phyloP scores from a whole-genome alignment of 225 moss, liverwort and hornwort genomes.

The Polytrichum formosum region DNA sequence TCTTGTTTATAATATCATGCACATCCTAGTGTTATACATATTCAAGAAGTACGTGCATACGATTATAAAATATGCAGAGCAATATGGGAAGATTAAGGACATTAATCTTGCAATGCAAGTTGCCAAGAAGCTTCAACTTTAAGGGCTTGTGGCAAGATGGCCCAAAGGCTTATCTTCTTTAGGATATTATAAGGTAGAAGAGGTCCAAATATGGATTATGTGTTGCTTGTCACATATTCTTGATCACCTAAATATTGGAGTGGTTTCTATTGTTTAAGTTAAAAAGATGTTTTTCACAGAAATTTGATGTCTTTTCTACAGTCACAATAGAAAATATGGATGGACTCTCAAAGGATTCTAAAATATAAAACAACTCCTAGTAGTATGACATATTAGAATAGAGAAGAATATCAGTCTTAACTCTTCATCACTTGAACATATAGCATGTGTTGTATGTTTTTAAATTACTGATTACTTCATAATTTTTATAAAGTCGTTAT shows the following conservation, averaged over 20 bases:
- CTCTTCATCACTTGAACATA: background rate
- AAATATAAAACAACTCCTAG: background rate
- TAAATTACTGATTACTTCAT: too few relatives aligned
- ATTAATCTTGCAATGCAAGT: background rate
- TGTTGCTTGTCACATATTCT: background rate
- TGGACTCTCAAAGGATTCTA: background rate
- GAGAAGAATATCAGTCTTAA: background rate
- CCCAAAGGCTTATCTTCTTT: background rate
- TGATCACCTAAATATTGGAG: background rate
- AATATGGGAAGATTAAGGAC: background rate
- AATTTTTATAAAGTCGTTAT: too few relatives aligned
- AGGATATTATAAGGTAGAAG: background rate
- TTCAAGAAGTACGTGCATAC: background rate
- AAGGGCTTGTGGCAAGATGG: background rate
- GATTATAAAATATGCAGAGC: too few relatives aligned
- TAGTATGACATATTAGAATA: background rate
- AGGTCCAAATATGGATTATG: background rate
- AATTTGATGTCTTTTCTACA: background rate
- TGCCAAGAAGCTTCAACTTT: background rate
- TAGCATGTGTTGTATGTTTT: background rate
- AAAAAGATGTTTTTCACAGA: background rate
- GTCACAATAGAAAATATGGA: background rate
- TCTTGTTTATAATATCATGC: background rate
- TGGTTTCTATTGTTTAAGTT: background rate
- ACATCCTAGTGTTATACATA: background rate